Conservation (phyloP, 1,284 basidiomycete species). For the Heliocybe sulcata region DNA sequence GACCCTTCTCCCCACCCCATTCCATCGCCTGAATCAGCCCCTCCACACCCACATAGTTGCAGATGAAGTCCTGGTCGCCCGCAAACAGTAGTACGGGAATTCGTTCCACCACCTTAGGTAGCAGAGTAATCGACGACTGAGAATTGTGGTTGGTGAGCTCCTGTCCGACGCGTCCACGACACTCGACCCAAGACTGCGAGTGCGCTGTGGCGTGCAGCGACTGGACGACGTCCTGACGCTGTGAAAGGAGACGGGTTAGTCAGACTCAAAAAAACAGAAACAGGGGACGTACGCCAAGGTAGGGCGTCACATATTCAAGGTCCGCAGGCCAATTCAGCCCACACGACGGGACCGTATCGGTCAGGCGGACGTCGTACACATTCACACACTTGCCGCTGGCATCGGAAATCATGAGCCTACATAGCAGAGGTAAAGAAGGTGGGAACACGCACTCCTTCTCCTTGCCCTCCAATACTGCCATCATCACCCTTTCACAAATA, state of each 20-base stretch:
- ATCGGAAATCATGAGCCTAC: too few species aligned
- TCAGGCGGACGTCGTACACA: conserved; percentile 89
- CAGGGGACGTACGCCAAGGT: conserved; percentile 63
- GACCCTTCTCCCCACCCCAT: conserved; percentile 84
- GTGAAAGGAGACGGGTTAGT: conserved; percentile 4
- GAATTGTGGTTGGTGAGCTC: conserved; percentile 55
- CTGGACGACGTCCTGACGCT: conserved; percentile 75
- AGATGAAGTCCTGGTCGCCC: conserved; percentile 94
- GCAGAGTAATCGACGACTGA: conserved; percentile 67
- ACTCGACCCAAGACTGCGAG: conserved; percentile 87
- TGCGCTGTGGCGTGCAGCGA: conserved; percentile 83
- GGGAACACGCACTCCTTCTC: conserved; percentile 50
- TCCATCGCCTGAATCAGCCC: conserved; percentile 75
- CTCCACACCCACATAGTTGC: conserved; percentile 91
- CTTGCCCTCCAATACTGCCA: conserved; percentile 52
- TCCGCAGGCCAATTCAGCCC: conserved; percentile 99
- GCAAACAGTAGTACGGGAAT: conserved; percentile 90
- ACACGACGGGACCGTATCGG: conserved; percentile 83
- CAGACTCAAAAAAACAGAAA: conserved; percentile 5
- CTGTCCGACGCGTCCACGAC: conserved; percentile 60
- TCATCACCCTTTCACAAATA: conserved; percentile 64
- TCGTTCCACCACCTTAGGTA: conserved; percentile 75
- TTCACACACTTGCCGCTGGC: conserved; percentile 82
- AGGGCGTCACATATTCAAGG: conserved; percentile 68
- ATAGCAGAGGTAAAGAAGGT: not conserved